These are phyloP conservation scores for Angophora floribunda DNA, from an alignment of 345 rosid species.

Conservation along the genomic window DNA sequence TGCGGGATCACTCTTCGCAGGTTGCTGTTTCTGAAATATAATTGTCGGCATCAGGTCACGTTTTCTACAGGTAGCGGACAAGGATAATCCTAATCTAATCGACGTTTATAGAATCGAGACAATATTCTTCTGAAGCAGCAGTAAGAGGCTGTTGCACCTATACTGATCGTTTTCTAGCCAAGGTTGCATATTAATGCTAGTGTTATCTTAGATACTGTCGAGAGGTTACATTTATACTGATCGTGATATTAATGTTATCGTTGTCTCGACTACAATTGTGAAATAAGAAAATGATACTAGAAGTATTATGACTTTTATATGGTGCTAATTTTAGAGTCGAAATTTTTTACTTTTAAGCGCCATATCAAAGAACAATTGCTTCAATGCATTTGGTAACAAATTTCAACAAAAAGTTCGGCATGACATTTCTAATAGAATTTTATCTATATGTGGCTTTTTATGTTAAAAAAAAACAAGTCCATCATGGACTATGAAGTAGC, in stretches of 20 bases:
- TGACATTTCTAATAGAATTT: not conserved
- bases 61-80: not conserved
- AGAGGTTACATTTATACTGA: too few species aligned
- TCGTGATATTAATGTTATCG: not conserved
- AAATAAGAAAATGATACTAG: not conserved
- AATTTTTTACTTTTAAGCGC: not conserved
- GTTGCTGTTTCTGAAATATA: not conserved
- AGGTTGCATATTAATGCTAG: not conserved
- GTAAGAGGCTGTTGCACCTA: not conserved
- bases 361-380: not conserved
- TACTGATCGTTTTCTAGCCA: not conserved
- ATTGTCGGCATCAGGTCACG: not conserved
- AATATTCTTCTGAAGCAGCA: not conserved
- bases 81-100: not conserved
- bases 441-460: not conserved
- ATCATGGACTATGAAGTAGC: not conserved
- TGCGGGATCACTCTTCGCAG: not conserved
- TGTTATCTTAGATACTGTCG: not conserved
- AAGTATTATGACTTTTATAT: not conserved
- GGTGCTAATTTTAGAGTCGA: accelerated
- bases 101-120: not conserved
- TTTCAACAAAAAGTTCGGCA: not conserved
- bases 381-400: not conserved
- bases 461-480: not conserved
- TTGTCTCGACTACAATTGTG: not conserved